Conservation (phyloP, 2,329 filamentous ascomycete genomes). For the Pseudogymnoascus sp. region DNA sequence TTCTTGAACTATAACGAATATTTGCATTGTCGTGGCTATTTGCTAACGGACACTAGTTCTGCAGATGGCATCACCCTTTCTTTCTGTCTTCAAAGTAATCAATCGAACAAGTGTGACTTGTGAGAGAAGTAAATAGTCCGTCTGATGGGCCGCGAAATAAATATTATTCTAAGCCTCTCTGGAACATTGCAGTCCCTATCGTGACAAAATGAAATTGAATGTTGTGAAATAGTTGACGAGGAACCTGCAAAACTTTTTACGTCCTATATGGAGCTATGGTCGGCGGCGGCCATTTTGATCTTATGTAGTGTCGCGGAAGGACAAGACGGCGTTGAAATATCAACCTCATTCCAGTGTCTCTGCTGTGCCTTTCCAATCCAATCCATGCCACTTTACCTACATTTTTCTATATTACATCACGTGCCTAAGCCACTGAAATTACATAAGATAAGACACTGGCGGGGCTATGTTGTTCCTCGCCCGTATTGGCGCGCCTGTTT, state of each 20-base stretch:
- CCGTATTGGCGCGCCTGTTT: constrained; percentile 2
- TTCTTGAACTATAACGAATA: background rate
- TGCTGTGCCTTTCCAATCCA: background rate
- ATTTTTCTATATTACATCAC: background rate
- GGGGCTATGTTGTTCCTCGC: background rate
- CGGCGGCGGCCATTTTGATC: background rate
- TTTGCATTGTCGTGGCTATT: background rate
- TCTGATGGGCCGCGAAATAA: background rate
- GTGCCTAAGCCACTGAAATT: background rate
- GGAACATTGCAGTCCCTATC: background rate
- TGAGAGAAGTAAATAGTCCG: background rate
- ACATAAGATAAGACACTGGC: background rate
- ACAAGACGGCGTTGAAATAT: background rate
- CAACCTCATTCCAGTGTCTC: background rate
- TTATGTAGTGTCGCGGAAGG: background rate
- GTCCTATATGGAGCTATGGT: background rate
- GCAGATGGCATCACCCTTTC: background rate
- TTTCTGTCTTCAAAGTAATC: background rate
- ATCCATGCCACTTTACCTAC: background rate
- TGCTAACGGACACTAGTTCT: constrained; percentile 2
- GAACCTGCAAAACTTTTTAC: background rate
- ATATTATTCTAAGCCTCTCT: background rate
- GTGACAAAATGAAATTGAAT: background rate
- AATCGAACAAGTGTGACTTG: background rate
- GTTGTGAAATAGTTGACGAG: background rate